Evolutionary conservation across 2,329 filamentous ascomycete species (phyloP), one percentile per base, ranked within the genome.

Genomic region (Sporothrix euskadiensis): DNA sequence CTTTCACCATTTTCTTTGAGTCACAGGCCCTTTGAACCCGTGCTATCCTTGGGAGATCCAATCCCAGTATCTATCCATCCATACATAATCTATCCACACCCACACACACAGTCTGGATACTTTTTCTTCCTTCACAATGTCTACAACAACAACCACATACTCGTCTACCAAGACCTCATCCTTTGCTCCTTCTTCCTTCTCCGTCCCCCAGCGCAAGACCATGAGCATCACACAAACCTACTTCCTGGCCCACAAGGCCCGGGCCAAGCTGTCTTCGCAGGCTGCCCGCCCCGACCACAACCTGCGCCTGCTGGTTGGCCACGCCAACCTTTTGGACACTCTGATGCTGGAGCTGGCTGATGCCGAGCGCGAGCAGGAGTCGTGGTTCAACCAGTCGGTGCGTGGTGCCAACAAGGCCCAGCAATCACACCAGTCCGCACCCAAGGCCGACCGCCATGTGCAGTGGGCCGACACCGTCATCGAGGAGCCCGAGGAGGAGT

Each of bases 141-240:
- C 75, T 56, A 73, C 73, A 32, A 74, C 74, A 73, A 73, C 68
- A 52, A 39, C 71, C 52, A 71, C 61, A 44, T 71, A 63, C 63
- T 66, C 68, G 22, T 72, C 75, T 54, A 47, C 63, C 52, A 66
- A 75, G 71, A 73, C 69, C 7, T 41, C 63, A 14, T 32, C 74
- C 19, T 79, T 81, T 39, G 81, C 82, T 77, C 83, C 83, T 49
- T 78, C 84, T 69, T 83, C 84, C 47, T 57, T 68, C 22, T 14
- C 66, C n/a, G 65, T 52, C 32, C 73, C 73, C 77, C 84, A 85
- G 82, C 87, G 92, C 85, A 92, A 94, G 84, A 94, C 92, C 85
- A 98, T 98, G 96, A 97, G 92, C 82, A 92, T 98, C 85, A 97
- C 95, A 39, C 94, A 98, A 85, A 98, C 95, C 75, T 99, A 98